Base-by-base conservation (phyloP, 2,329 filamentous ascomycete species). In the Myriosclerotinia curreyana region DNA sequence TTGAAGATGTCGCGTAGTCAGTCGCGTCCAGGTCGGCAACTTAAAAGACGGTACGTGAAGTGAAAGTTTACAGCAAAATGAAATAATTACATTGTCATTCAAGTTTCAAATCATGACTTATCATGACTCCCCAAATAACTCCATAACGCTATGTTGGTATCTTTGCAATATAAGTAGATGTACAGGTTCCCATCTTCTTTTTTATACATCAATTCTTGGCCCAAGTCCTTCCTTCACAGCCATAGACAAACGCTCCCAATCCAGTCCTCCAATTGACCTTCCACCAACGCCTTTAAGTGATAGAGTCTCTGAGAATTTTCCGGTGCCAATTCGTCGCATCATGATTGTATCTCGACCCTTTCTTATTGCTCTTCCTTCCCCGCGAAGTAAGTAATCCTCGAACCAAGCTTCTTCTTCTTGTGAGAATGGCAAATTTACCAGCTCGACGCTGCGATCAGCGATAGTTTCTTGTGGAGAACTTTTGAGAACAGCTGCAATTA, bases 371-470 rank as follows among this genome's bases (percentile, higher is more conserved):
- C 85, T 85, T 2, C 89, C 89, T 52, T 85, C 84, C 14, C 89
- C 88, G 5, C 79, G 78, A 0, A 84, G 79, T 46, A 96, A 77
- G 65, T 83, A 88, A 34, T 88, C 83, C 69, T 88, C 85, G 67
- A 96, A 86, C 88, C 90, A 94, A 5, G 73, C 74, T 73, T 93
- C 90, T 73, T 96, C 92, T 22, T 83, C 79, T 1, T 79, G 74
- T 64, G 85, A 85, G n/a, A 96, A 83, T 0, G 91, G 89, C 66
- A 94, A 76, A 66, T 88, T 87, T 11, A 91, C 82, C 0, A 96
- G 79, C 74, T 94, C 89, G 53, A 85, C 82, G 0, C 86, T 86
- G 22, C 84, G 83, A 20, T 81, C 79, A 3, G 85, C 83, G 3
- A 76, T 75, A 5, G 78, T 76, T 17, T 79, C 75, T 5, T 68